These are phyloP conservation scores for Loxodes magnus DNA, from an alignment of 73 alveolate genomes.

Conservation along the genomic window DNA sequence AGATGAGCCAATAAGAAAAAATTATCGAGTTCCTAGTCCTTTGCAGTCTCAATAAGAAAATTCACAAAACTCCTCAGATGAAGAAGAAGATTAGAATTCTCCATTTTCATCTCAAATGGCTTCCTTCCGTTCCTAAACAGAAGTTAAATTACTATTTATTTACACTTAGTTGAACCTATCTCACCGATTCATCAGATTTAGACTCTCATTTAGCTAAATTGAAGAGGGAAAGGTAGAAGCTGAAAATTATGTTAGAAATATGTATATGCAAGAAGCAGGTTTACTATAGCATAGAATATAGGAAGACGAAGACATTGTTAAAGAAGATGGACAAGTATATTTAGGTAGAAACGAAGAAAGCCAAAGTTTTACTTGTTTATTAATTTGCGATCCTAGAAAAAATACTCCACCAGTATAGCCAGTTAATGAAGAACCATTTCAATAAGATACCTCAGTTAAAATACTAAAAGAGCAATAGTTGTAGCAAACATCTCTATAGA, in stretches of 20 bases:
- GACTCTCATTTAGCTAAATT: neutral
- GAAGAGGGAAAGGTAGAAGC: neutral
- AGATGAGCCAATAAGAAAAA: conserved; percentile 64
- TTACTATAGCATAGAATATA: neutral
- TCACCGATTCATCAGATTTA: neutral
- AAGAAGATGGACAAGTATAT: neutral
- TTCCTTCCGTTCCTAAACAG: neutral
- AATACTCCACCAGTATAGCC: neutral
- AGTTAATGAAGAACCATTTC: neutral
- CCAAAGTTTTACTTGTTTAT: neutral
- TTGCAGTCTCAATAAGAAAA: neutral
- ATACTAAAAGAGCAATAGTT: neutral
- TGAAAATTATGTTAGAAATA: neutral
- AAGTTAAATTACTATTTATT: neutral
- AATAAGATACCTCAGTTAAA: neutral
- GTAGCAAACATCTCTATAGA: neutral
- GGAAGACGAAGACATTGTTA: neutral
- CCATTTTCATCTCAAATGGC: neutral
- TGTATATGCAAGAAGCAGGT: neutral
- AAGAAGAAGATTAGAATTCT: neutral
- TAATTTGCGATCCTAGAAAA: neutral
- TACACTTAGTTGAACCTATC: neutral
- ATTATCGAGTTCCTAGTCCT: conserved; percentile 42
- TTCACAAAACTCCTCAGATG: neutral
- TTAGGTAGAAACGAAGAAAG: neutral